Base-by-base conservation (phyloP, 768 basidiomycete species). In the Kwoniella dejecticola region DNA sequence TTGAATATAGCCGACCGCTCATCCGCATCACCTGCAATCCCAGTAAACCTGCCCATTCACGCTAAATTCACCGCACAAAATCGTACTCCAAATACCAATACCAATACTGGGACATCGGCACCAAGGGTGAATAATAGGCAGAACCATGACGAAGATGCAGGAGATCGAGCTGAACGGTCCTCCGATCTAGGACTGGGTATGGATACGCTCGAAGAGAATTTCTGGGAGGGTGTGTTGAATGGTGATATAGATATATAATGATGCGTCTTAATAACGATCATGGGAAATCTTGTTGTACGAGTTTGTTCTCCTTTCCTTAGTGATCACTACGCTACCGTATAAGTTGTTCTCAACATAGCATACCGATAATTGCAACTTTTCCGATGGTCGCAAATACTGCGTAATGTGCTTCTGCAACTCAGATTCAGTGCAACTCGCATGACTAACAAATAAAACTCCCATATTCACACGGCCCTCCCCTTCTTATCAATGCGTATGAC, bases 221-320 rank as follows among this genome's bases (percentile, higher is more conserved):
- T 62, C 19, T 62, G 60, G 60, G 60, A 55, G 11, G 60, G 60
- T 17, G 50, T 60, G 3, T 42, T 62, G 31, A 62, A 50, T 44
- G 60, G 60, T 21, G 53, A 62, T 30, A 30, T 60, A 2, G 54
- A 56, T 24, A 33, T 21, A 38, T 52, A 38, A 36, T 36, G n/a
- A n/a, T n/a, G n/a, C n/a, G n/a, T n/a, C n/a, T n/a, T n/a, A n/a
- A n/a, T n/a, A n/a, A n/a, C n/a, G n/a, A n/a, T n/a, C n/a, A n/a
- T n/a, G n/a, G n/a, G n/a, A n/a, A n/a, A n/a, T n/a, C n/a, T n/a
- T n/a, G n/a, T n/a, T n/a, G n/a, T n/a, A n/a, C n/a, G n/a, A n/a
- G 17, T 38, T 38, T 38, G 36, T 38, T 38, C 36, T n/a, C n/a
- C n/a, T n/a, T n/a, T n/a, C n/a, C n/a, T n/a, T n/a, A n/a, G n/a